A percentile compares a stretch with the other conserved stretches of the same genome.
Conservation (phyloP, 2,329 filamentous ascomycete genomes). For the Aspergillus sp. region DNA sequence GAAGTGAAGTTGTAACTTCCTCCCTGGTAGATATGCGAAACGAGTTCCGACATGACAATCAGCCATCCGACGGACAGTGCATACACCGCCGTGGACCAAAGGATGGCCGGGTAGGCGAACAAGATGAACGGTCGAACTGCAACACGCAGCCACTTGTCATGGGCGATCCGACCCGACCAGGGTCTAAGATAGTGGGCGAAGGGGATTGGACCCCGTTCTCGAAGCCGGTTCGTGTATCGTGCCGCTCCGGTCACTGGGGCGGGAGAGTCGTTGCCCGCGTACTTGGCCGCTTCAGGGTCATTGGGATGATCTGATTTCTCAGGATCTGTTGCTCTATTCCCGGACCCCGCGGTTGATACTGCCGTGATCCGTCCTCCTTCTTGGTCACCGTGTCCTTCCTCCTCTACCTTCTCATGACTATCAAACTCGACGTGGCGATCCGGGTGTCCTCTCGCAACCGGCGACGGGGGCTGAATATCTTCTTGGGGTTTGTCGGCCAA, state of each 20-base stretch:
- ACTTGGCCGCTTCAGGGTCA: slow-evolving; percentile 26
- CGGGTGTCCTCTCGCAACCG: slow-evolving; percentile 23
- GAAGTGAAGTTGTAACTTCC: slow-evolving; percentile 72
- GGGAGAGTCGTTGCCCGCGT: slow-evolving; percentile 18
- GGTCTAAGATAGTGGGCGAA: slow-evolving; percentile 68
- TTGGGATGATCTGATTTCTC: slow-evolving; percentile 8
- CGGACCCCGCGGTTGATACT: not conserved
- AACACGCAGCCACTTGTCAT: slow-evolving; percentile 73
- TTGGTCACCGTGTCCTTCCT: slow-evolving; percentile 2
- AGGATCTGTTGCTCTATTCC: not conserved
- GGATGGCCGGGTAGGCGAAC: slow-evolving; percentile 76
- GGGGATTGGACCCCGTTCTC: slow-evolving; percentile 59
- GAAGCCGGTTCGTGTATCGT: slow-evolving; percentile 64
- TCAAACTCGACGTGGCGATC: slow-evolving; percentile 54
- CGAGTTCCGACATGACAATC: slow-evolving; percentile 85
- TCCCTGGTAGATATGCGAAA: slow-evolving; percentile 71
- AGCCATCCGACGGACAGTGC: slow-evolving; percentile 88
- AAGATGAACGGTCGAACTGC: slow-evolving; percentile 75
- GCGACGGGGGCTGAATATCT: slow-evolving; percentile 1
- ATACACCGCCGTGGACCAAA: slow-evolving; percentile 84
- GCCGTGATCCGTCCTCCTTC: not conserved
- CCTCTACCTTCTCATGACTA: slow-evolving; percentile 20
- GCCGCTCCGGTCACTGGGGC: slow-evolving; percentile 21
- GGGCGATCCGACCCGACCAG: slow-evolving; percentile 69
- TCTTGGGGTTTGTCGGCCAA: slow-evolving; percentile 10